Evolutionary conservation across 73 alveolate genomes (phyloP).

Genomic region (Paramecium biaurelia): DNA sequence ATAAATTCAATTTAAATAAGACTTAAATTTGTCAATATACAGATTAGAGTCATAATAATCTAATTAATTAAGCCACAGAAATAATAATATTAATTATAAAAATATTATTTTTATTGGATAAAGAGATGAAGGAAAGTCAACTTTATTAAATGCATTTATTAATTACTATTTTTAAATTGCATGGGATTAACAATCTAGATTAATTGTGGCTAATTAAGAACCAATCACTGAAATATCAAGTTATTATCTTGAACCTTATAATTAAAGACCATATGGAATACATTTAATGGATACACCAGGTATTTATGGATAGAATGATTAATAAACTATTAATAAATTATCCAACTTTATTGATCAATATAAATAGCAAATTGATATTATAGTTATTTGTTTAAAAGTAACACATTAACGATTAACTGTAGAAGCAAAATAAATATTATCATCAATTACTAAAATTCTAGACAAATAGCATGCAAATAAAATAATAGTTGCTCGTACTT

Average conservation of each 20-base stretch:
- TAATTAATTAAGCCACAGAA: no score
- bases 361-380: neutral
- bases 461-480: neutral
- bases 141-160: slow-evolving; percentile 39
- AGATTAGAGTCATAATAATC: no score
- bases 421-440: neutral
- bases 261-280: neutral
- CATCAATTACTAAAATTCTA: neutral
- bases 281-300: neutral
- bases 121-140: slow-evolving; percentile 58
- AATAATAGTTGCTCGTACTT: neutral
- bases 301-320: neutral
- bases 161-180: slow-evolving; percentile 27
- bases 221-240: neutral
- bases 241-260: neutral
- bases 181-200: slow-evolving; percentile 12
- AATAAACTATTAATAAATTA: neutral
- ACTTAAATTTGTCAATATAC: no score
- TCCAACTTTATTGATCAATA: neutral
- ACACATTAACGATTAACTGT: neutral
- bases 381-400: neutral
- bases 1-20: no score
- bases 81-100: neutral
- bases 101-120: slow-evolving; percentile 45
- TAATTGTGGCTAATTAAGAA: neutral